Evolutionary conservation across 768 basidiomycete species (phyloP).

Genomic region (Boletus tylopilopsis): DNA sequence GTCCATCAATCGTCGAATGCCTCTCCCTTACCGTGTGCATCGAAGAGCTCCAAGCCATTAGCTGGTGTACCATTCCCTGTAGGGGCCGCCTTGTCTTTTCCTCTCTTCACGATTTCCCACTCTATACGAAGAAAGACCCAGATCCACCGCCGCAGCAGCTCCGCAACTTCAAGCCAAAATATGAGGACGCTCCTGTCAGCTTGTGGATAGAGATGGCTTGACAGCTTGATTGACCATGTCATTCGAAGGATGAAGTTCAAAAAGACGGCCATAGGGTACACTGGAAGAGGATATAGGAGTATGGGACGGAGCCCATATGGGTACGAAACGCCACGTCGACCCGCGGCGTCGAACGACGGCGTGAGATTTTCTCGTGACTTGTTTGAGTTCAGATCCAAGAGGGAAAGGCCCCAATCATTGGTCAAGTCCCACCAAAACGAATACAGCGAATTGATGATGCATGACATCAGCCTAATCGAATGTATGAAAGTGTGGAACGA

Average conservation of each 20-base stretch:
- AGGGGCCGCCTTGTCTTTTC: slow-evolving; percentile 13
- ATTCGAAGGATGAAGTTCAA: slow-evolving; percentile 86
- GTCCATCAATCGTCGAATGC: slow-evolving; percentile 12
- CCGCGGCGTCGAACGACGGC: slow-evolving; percentile 18
- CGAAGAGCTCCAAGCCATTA: slow-evolving; percentile 15
- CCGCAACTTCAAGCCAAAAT: slow-evolving; percentile 88
- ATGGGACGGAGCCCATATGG: slow-evolving; percentile 72
- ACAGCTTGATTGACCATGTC: slow-evolving; percentile 92
- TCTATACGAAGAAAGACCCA: slow-evolving; percentile 98
- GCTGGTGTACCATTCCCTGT: slow-evolving; percentile 3
- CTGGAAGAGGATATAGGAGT: slow-evolving; percentile 73
- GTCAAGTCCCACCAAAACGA: slow-evolving; percentile 99
- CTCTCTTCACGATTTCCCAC: slow-evolving; percentile 84
- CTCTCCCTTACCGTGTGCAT: slow-evolving; percentile 11
- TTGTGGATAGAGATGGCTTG: slow-evolving; percentile 75
- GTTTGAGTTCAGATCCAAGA: slow-evolving; percentile 47
- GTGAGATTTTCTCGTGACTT: slow-evolving; percentile 18
- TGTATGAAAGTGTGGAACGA: slow-evolving; percentile 1
- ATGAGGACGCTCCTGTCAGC: slow-evolving; percentile 79
- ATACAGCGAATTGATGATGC: slow-evolving; percentile 84
- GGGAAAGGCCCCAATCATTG: slow-evolving; percentile 92
- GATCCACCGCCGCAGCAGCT: slow-evolving; percentile 89
- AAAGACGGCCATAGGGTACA: slow-evolving; percentile 80
- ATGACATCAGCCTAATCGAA: slow-evolving; percentile 69
- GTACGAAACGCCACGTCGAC: slow-evolving; percentile 29